A percentile compares a stretch with the other conserved stretches of the same genome.
These are phyloP conservation scores for Cylindrotheca closterium DNA, from an alignment of 108 stramenopile species.

Conservation along the genomic window DNA sequence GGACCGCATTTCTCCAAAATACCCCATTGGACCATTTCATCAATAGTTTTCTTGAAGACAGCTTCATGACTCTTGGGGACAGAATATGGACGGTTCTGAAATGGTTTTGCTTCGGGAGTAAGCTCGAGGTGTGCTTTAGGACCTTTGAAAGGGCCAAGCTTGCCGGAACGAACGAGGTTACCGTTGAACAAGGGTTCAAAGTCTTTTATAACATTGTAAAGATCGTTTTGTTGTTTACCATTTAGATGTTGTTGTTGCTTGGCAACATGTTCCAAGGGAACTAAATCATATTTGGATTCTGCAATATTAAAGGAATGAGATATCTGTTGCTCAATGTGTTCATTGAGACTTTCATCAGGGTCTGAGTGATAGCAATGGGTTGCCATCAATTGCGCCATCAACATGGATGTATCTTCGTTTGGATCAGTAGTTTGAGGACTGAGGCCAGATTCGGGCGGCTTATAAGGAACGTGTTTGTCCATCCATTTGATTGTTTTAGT, in stretches of 20 bases:
- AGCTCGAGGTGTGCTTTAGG: conserved; percentile 39
- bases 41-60: conserved; percentile 30
- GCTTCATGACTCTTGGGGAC: conserved; percentile 14
- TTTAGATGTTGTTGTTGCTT: conserved; percentile 31
- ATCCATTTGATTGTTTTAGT: conserved; percentile 18
- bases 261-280: conserved; percentile 16
- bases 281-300: conserved; percentile 43
- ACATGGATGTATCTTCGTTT: not conserved
- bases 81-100: conserved; percentile 22
- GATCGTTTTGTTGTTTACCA: conserved; percentile 11
- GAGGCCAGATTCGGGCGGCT: not conserved
- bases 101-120: conserved; percentile 14
- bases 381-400: not conserved
- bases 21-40: conserved; percentile 22
- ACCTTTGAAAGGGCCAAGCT: conserved; percentile 33
- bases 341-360: conserved; percentile 1
- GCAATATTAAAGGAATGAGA: conserved; percentile 22
- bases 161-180: too few species aligned
- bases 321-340: not conserved
- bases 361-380: not conserved
- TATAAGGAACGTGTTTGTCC: conserved; percentile 5
- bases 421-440: not conserved
- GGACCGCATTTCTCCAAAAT: conserved; percentile 9
- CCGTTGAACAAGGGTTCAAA: conserved; percentile 31
- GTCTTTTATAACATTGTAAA: conserved; percentile 15